Evolutionary conservation across 495 filamentous ascomycete genomes (phyloP).

Genomic region (Penicillium bialowiezense): DNA sequence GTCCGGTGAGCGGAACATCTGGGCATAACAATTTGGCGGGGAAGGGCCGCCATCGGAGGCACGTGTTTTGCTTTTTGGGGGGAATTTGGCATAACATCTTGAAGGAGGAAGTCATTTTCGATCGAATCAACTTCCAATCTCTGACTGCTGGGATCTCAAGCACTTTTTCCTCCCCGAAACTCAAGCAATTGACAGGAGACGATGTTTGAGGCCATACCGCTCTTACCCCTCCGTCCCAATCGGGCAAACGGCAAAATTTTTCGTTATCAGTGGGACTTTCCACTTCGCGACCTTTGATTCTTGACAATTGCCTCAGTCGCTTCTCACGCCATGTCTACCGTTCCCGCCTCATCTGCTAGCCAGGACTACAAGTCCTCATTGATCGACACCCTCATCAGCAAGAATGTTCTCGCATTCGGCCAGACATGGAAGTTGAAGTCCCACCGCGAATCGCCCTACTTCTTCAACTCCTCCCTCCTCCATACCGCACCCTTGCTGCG

Average conservation of each 20-base stretch:
- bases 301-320: constrained; percentile 6
- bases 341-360: constrained; percentile 26
- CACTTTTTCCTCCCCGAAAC: too few relatives aligned
- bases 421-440: constrained; percentile 89
- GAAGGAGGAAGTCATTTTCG: not conserved
- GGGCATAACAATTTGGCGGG: constrained; percentile 18
- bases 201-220: constrained; percentile 1
- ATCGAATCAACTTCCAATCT: too few relatives aligned
- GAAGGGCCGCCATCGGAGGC: constrained; percentile 31
- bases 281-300: not conserved
- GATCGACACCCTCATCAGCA: constrained; percentile 66
- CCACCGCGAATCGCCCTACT: constrained; percentile 91
- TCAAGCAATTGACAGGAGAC: too few relatives aligned
- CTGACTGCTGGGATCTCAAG: too few relatives aligned
- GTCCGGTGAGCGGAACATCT: constrained; percentile 11
- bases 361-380: constrained; percentile 64
- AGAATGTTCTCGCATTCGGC: constrained; percentile 83
- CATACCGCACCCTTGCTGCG: constrained; percentile 70
- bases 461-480: constrained; percentile 93
- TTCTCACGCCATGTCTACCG: constrained; percentile 18
- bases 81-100: too few relatives aligned
- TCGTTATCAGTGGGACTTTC: constrained; percentile 6
- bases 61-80: constrained; percentile 26
- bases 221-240: constrained; percentile 20
- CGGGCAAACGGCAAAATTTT: constrained; percentile 19